These are phyloP conservation scores for Mortierella sp. DNA, from an alignment of 371 early-diverging fungal genomes.

Conservation along the genomic window DNA sequence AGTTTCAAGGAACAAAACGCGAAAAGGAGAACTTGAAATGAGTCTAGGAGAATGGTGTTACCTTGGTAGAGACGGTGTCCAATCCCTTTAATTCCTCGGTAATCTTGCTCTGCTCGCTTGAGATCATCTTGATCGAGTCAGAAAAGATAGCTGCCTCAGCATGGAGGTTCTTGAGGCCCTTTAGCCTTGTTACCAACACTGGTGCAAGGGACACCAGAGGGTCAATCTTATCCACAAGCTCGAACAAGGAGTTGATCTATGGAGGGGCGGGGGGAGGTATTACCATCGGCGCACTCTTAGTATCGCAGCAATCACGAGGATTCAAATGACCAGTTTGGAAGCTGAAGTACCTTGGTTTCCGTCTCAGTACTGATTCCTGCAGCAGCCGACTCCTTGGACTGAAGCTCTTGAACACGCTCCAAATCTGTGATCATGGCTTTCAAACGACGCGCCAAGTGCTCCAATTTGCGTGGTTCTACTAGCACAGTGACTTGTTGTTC, in stretches of 20 bases:
- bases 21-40: too few species aligned
- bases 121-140: slow-evolving; percentile 77
- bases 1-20: too few species aligned
- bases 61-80: slow-evolving; percentile 64
- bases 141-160: slow-evolving; percentile 84
- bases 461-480: slow-evolving; percentile 83
- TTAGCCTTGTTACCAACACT: slow-evolving; percentile 82
- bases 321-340: background rate
- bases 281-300: too few species aligned
- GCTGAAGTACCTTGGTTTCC: slow-evolving; percentile 46
- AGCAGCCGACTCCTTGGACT: slow-evolving; percentile 60
- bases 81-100: slow-evolving; percentile 75
- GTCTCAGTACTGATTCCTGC: slow-evolving; percentile 54
- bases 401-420: slow-evolving; percentile 79
- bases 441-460: slow-evolving; percentile 76
- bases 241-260: slow-evolving; percentile 78
- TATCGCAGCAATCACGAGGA: too few species aligned
- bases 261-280: background rate
- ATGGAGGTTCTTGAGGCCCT: slow-evolving; percentile 83
- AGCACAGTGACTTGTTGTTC: slow-evolving; percentile 84
- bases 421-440: slow-evolving; percentile 77
- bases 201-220: slow-evolving; percentile 83
- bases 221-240: slow-evolving; percentile 79
- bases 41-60: slow-evolving; percentile 9
- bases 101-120: slow-evolving; percentile 78